A percentile compares a stretch with the other conserved stretches of the same genome.
These are phyloP conservation scores for Fusarium mangiferae DNA, from an alignment of 2,329 filamentous ascomycete species.

Conservation along the genomic window DNA sequence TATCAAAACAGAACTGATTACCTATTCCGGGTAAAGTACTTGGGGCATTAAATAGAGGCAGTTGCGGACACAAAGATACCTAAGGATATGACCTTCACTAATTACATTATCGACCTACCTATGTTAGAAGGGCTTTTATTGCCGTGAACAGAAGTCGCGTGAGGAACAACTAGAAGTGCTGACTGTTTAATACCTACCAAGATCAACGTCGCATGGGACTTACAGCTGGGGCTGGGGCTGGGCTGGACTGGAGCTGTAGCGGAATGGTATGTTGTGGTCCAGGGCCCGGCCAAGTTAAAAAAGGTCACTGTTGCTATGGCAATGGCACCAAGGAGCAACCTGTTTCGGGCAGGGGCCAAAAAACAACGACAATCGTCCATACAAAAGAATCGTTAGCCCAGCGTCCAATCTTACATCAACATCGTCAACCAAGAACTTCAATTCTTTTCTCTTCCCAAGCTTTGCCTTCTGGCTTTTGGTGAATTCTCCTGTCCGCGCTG, in stretches of 20 bases:
- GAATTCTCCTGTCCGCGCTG: conserved; percentile 33
- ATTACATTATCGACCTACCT: background rate
- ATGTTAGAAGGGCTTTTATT: background rate
- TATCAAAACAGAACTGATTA: background rate
- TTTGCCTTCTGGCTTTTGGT: conserved; percentile 23
- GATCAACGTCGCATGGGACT: background rate
- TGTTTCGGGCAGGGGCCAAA: conserved; percentile 42
- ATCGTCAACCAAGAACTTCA: conserved; percentile 38
- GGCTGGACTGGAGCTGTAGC: background rate
- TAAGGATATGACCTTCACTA: background rate
- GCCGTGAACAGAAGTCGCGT: background rate
- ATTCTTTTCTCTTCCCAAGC: conserved; percentile 31
- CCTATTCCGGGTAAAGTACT: background rate
- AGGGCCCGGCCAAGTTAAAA: background rate
- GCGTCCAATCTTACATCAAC: conserved; percentile 24
- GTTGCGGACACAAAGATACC: background rate
- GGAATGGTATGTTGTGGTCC: conserved; percentile 23
- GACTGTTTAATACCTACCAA: background rate
- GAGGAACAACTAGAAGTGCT: background rate
- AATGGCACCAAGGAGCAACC: conserved; percentile 22
- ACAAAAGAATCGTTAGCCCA: conserved; percentile 30
- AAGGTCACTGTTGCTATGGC: conserved; percentile 33
- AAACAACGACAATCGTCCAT: conserved; percentile 27
- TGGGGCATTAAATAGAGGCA: background rate
- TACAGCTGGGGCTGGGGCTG: background rate